Base-by-base conservation (phyloP, 2,329 filamentous ascomycete genomes). In the Colletotrichum musae region DNA sequence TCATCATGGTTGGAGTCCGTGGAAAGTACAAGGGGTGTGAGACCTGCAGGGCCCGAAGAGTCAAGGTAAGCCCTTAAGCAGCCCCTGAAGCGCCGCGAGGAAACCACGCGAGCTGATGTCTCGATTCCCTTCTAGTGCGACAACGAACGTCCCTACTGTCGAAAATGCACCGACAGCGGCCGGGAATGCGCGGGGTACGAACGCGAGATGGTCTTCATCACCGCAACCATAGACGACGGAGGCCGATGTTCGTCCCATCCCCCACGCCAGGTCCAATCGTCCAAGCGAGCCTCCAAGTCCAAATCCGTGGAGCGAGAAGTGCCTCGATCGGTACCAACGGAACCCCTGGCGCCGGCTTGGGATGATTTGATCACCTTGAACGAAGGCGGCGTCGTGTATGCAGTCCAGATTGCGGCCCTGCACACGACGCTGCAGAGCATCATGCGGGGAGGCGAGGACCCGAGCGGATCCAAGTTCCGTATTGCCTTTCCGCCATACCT, bases 21-120 rank as follows among this genome's bases (percentile, higher is more conserved):
- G 88, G 88, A 59, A 90, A 90, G 77, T 91, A 87, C 76, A 90
- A 90, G 77, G 88, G 88, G 45, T 91, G 88, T 78, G 88, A 89
- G 77, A 90, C 88, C 28, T 91, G 89, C 75, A 82, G 88, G 57
- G 80, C 83, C 32, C 81, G 88, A 59, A 84, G 89, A 76, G 88
- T 90, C 70, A 89, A 88, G 76, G 88, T 89, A 80, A 72, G 83
- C 65, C 54, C 13, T 9, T 72, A 26, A 21, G 50, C 47, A 43
- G 43, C 57, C 50, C 41, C 32, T 28, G 45, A 59, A 16, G 32
- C 52, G n/a, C 10, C 26, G 45, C 43, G 18, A 24, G 64, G 61
- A 54, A 50, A 47, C 53, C 24, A 48, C 53, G 24, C n/a, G 26
- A 58, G 54, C 61, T 68, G 54, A 58, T 45, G 59, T 18, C 54